Conservation (phyloP, 73 alveolate species). For the Paramecium octaurelia region DNA sequence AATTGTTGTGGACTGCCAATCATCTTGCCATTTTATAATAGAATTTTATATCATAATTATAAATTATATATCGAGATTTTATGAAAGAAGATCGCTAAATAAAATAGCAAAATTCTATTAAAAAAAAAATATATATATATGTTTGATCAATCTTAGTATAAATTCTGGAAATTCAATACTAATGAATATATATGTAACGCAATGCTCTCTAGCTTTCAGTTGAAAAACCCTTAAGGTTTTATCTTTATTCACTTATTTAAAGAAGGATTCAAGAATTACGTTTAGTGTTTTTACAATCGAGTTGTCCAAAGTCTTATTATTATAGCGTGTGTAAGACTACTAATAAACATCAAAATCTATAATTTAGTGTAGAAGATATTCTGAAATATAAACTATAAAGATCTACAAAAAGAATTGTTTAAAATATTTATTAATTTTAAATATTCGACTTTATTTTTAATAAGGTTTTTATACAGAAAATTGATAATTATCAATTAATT, state of each 20-base stretch:
- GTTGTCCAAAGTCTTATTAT: no score
- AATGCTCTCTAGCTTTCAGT: no score
- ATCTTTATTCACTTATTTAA: no score
- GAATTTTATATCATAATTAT: background rate
- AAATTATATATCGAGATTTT: no score
- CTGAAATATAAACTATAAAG: conserved; percentile 95
- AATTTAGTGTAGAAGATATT: conserved; percentile 80
- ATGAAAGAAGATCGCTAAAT: background rate
- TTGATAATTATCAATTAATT: conserved; percentile 66
- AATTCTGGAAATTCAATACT: no score
- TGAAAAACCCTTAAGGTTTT: no score
- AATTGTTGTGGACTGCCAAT: background rate
- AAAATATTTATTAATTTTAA: conserved; percentile 58
- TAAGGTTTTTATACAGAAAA: conserved; percentile 77
- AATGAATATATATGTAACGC: no score
- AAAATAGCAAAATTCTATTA: background rate
- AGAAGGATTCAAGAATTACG: no score
- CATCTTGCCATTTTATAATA: background rate
- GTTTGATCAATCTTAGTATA: no score
- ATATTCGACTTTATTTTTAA: conserved; percentile 78
- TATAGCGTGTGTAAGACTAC: conserved; percentile 30
- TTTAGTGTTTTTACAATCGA: no score
- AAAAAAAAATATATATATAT: no score
- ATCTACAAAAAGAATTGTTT: conserved; percentile 89
- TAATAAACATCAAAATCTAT: conserved; percentile 60